Evolutionary conservation across 2,329 filamentous ascomycete species (phyloP).

Genomic region (Rasamsonia emersonii): DNA sequence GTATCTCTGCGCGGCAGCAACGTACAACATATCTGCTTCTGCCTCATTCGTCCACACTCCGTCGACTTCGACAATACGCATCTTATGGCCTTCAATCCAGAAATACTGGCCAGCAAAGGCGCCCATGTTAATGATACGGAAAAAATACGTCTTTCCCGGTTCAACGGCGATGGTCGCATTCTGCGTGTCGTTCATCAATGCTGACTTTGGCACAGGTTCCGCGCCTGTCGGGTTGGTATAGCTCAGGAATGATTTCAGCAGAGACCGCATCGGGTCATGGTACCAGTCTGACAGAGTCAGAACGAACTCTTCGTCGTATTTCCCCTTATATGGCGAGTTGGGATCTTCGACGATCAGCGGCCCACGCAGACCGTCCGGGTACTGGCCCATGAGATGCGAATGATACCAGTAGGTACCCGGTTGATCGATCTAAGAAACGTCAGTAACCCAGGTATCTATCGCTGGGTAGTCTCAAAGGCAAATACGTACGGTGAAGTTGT

Average conservation of each 20-base stretch:
- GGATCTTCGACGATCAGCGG: conserved; percentile 58
- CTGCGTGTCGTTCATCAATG: conserved; percentile 63
- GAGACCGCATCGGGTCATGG: conserved; percentile 47
- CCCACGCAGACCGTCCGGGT: conserved; percentile 60
- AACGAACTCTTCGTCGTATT: conserved; percentile 56
- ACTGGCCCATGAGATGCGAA: conserved; percentile 58
- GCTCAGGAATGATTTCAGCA: conserved; percentile 35
- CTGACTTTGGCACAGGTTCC: conserved; percentile 59
- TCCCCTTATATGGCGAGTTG: conserved; percentile 46
- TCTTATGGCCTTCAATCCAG: conserved; percentile 35
- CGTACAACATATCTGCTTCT: conserved; percentile 56
- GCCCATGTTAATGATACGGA: conserved; percentile 64
- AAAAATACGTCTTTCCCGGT: conserved; percentile 62
- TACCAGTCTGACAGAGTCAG: conserved; percentile 66
- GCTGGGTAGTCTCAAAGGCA: background rate
- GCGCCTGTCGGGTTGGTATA: conserved; percentile 42
- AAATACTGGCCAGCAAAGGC: conserved; percentile 53
- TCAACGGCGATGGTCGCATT: conserved; percentile 52
- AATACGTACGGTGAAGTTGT: conserved; percentile 50
- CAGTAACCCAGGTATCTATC: conserved; percentile 1
- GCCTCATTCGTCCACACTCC: conserved; percentile 35
- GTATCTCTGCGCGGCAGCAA: conserved; percentile 59
- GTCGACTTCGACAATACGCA: conserved; percentile 31
- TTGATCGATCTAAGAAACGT: conserved; percentile 43
- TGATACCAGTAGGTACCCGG: conserved; percentile 76